A percentile compares a stretch with the other conserved stretches of the same genome.
Evolutionary conservation across 177 flowering plant genomes (phyloP).

Genomic region (Vitis hybrid): DNA sequence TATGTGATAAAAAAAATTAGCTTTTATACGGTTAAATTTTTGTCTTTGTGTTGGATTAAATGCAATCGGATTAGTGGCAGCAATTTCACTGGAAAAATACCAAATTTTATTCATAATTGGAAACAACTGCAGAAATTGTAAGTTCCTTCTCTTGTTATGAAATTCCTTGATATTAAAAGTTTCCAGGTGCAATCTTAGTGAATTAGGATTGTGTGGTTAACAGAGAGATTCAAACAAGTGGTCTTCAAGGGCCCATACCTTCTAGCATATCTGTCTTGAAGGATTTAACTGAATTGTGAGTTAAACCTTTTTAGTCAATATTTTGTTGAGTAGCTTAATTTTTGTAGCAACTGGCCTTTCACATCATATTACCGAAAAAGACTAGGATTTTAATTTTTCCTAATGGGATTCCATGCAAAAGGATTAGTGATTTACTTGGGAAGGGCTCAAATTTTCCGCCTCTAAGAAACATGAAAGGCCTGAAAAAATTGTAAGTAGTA

Average conservation of each 20-base stretch:
- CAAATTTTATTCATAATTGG: conserved; percentile 30
- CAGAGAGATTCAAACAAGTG: conserved; percentile 39
- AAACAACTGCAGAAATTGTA: conserved; percentile 27
- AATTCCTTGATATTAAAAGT: neutral
- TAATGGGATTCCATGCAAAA: conserved; percentile 12
- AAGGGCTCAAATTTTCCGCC: conserved; percentile 22
- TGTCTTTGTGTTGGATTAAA: neutral
- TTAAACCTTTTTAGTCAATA: neutral
- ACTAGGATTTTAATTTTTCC: too few species aligned
- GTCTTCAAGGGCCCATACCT: conserved; percentile 38
- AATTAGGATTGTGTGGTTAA: neutral
- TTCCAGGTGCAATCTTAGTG: neutral
- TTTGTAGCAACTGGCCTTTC: neutral
- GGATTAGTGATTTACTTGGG: conserved; percentile 27
- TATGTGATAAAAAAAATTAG: too few species aligned
- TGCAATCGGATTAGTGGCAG: conserved; percentile 35
- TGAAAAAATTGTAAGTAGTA: conserved; percentile 26
- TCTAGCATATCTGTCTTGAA: conserved; percentile 20
- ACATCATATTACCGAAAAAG: too few species aligned
- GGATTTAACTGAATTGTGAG: conserved; percentile 34
- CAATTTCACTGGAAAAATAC: conserved; percentile 34
- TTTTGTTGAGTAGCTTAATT: neutral
- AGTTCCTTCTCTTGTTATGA: conserved; percentile 1
- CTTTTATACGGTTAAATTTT: too few species aligned
- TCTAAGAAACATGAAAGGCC: conserved; percentile 11